Evolutionary conservation across 768 basidiomycete genomes (phyloP).

Genomic region (Mycena chlorophos): DNA sequence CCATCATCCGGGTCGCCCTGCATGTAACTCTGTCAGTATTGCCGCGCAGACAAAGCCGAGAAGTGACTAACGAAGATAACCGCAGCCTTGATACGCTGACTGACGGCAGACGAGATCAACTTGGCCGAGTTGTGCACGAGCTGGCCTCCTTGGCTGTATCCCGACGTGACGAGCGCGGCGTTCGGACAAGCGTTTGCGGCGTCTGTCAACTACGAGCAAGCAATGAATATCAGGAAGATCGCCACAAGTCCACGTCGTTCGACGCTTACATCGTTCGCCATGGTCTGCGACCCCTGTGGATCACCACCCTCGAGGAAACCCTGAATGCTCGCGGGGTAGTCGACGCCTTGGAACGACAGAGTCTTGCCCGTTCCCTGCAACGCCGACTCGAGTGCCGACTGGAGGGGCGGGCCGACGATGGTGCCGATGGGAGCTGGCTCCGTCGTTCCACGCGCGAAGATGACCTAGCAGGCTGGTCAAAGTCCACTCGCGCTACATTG

Average conservation of each 20-base stretch:
- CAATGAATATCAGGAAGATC: no score
- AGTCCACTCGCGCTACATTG: no score
- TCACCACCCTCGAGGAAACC: conserved; percentile 42
- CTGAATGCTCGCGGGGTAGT: conserved; percentile 36
- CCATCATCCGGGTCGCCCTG: conserved; percentile 36
- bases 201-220: conserved; percentile 9
- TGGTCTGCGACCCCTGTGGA: conserved; percentile 33
- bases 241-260: conserved; percentile 11
- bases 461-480: conserved; percentile 20
- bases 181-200: conserved; percentile 26
- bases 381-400: conserved; percentile 29
- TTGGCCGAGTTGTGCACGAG: conserved; percentile 39
- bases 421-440: conserved; percentile 36
- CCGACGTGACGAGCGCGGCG: conserved; percentile 26
- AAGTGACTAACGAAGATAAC: conserved; percentile 29
- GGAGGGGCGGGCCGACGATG: conserved; percentile 40
- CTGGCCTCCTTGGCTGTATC: conserved; percentile 31
- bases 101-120: conserved; percentile 31
- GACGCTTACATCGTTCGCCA: conserved; percentile 33
- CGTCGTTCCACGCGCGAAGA: conserved; percentile 40
- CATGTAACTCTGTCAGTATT: background rate
- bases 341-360: conserved; percentile 38
- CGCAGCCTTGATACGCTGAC: conserved; percentile 30
- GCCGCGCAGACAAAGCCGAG: background rate
- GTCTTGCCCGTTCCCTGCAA: conserved; percentile 31